Base-by-base conservation (phyloP, 2,329 filamentous ascomycete species). In the Colletotrichum paranaense region DNA sequence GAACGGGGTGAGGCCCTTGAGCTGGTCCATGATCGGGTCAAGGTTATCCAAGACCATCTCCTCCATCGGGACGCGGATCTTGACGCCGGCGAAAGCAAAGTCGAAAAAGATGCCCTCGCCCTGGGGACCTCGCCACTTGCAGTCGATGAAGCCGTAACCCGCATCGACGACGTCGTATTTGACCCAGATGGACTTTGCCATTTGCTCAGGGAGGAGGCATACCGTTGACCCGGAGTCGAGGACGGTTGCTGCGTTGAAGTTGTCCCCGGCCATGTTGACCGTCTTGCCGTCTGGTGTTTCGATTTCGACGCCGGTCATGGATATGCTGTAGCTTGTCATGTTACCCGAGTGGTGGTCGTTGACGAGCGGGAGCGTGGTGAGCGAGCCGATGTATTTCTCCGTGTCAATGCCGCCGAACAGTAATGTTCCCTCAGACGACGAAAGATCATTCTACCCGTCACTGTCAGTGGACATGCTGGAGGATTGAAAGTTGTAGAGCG, bases 401-500 rank as follows among this genome's bases (percentile, higher is more conserved):
- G 87, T 89, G 80, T 95, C 92, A 69, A 95, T 88, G 38, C 94
- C 93, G 32, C 93, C 93, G 77, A 95, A 95, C 1, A 95, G 84
- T 66, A 95, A 90, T 67, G 86, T 91, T 65, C 93, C 93, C 0
- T 86, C 90, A 76, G 82, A 89, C 24, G 92, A 85, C 73, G 91
- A 87, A 5, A 69, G 53, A 58, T 68, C 67, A 22, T 74, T 82
- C 80, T 52, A 81, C 82, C 4, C 76, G 38, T 59, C 82, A 83
- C 65, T 89, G 80, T 74, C 4, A 74, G 69, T 14, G 24, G n/a
- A 9, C 9, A 32, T 24, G 16, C n/a, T 16, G 3, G 4, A 7
- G 1, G 1, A 14, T 1, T 14, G 26, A 24, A 55, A 6, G 19
- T 12, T 4, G 22, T 12, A 49, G 14, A 12, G 8, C 11, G 16